phyloP scores from a whole-genome alignment of 345 rosid genomes.

The Hibiscus mutabilis region DNA sequence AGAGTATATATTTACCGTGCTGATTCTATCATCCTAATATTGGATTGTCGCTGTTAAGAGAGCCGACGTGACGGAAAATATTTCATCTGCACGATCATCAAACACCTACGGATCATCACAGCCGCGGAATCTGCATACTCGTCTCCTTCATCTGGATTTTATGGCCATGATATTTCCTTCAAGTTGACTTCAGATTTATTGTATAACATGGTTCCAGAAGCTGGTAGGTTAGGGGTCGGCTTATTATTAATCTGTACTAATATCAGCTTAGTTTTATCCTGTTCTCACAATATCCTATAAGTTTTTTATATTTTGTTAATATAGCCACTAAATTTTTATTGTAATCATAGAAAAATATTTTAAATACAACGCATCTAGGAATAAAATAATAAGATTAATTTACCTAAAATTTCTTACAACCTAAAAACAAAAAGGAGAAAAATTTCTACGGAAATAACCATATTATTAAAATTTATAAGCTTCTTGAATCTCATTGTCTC shows the following conservation, averaged over 20 bases:
- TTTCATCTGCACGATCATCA: not conserved
- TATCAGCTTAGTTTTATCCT: not conserved
- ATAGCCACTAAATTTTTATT: too few species aligned
- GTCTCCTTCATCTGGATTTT: not conserved
- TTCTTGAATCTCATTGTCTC: too few species aligned
- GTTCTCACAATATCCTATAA: not conserved
- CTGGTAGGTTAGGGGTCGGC: slow-evolving; percentile 17
- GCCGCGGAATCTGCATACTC: slow-evolving; percentile 11
- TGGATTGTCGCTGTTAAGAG: not conserved
- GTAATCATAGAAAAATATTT: too few species aligned
- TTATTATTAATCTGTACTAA: not conserved
- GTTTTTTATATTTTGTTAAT: too few species aligned
- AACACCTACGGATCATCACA: not conserved
- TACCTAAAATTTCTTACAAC: too few species aligned
- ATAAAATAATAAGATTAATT: too few species aligned
- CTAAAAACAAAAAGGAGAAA: too few species aligned
- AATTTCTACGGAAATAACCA: too few species aligned
- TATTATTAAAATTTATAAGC: too few species aligned
- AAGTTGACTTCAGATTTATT: slow-evolving; percentile 11
- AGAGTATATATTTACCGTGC: not conserved
- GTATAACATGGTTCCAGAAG: not conserved
- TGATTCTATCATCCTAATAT: not conserved
- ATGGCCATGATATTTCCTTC: slow-evolving; percentile 14
- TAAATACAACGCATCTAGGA: too few species aligned
- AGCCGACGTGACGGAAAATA: not conserved